phyloP scores from a whole-genome alignment of 192 early-diverging fungal genomes.

The Piromyces finnis region DNA sequence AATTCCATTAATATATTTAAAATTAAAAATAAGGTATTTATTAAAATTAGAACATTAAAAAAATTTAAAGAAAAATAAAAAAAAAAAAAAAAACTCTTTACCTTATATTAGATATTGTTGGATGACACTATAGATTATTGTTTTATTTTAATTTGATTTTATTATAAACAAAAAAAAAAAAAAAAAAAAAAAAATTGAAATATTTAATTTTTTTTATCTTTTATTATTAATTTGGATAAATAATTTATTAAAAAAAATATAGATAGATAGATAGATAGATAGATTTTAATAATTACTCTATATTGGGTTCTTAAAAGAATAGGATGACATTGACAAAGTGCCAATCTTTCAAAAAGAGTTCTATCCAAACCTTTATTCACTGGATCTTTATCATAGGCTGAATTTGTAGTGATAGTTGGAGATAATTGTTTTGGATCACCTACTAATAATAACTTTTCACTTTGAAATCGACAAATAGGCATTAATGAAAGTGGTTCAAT shows the following conservation, averaged over 20 bases:
- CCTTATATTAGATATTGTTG: not conserved
- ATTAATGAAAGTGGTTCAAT: constrained; percentile 77
- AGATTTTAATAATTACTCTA: constrained; percentile 12
- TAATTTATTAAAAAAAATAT: too few species aligned
- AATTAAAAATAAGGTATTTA: too few species aligned
- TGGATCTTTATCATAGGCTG: constrained; percentile 1
- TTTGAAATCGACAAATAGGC: constrained; percentile 43
- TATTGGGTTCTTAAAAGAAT: constrained; percentile 55
- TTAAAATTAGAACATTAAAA: not conserved
- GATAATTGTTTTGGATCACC: constrained; percentile 80
- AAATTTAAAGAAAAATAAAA: too few species aligned
- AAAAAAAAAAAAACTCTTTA: not conserved
- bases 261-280: not conserved
- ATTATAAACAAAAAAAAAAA: too few species aligned
- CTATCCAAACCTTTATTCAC: constrained; percentile 44
- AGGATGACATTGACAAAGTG: constrained; percentile 25
- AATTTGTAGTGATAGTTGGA: constrained; percentile 42
- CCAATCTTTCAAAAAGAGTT: constrained; percentile 64
- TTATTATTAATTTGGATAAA: too few species aligned
- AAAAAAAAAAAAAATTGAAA: too few species aligned
- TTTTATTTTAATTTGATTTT: not conserved
- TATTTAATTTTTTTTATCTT: too few species aligned
- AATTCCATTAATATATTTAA: too few species aligned
- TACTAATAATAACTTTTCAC: constrained; percentile 48
- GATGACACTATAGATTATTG: constrained; percentile 16